Percentiles rank a stretch among this genome's conserved stretches.
These are phyloP conservation scores for Podospora australis DNA, from an alignment of 495 filamentous ascomycete genomes.

Conservation along the genomic window DNA sequence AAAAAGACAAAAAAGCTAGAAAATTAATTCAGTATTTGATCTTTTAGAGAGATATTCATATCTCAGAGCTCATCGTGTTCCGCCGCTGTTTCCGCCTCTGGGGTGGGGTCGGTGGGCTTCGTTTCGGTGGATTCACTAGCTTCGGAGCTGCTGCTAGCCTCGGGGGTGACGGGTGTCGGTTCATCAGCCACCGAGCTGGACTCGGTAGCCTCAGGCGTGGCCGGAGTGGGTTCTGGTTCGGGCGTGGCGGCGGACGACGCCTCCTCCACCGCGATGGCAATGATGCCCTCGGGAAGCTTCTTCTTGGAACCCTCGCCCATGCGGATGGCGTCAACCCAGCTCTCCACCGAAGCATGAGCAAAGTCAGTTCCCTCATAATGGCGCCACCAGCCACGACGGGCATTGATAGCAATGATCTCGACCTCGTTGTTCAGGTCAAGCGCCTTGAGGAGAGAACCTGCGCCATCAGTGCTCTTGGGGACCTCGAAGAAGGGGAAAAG, in stretches of 20 bases:
- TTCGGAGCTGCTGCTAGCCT: constrained; percentile 27
- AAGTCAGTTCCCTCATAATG: constrained; percentile 56
- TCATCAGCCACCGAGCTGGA: constrained; percentile 15
- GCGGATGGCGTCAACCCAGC: constrained; percentile 82
- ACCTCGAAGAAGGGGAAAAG: constrained; percentile 81
- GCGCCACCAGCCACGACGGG: constrained; percentile 78
- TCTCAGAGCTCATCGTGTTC: constrained; percentile 45
- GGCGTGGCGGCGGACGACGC: constrained; percentile 27
- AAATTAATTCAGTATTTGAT: not conserved
- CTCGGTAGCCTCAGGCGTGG: constrained; percentile 37
- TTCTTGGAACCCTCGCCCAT: constrained; percentile 79
- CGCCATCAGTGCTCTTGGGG: constrained; percentile 54
- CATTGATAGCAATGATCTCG: constrained; percentile 77
- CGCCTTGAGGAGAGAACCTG: constrained; percentile 47
- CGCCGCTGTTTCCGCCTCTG: constrained; percentile 26
- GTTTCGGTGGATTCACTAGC: constrained; percentile 23
- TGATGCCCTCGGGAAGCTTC: constrained; percentile 68
- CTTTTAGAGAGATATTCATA: not conserved
- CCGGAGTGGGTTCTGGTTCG: constrained; percentile 33
- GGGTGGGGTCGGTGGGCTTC: constrained; percentile 22
- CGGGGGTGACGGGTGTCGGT: constrained; percentile 30
- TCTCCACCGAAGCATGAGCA: constrained; percentile 56
- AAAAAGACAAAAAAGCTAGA: not conserved
- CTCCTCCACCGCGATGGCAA: constrained; percentile 54
- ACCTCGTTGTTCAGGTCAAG: constrained; percentile 54